Percentiles rank a stretch among this genome's conserved stretches.
Conservation (phyloP, 2,329 filamentous ascomycete species). For the Epicoccum nigrum region DNA sequence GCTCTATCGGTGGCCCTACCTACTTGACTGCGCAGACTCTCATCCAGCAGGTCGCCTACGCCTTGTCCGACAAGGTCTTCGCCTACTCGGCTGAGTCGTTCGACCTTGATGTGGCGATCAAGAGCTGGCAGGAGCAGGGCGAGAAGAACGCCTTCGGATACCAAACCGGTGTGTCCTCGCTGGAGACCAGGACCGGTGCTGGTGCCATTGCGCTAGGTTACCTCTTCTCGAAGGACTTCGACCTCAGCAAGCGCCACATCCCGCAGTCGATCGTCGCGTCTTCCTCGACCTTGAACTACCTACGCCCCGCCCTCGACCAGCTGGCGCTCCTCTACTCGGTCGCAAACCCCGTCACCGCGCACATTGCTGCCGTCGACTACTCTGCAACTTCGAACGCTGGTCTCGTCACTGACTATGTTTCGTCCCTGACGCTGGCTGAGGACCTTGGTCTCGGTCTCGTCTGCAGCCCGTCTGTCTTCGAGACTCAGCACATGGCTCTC, state of each 20-base stretch:
- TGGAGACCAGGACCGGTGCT: constrained; percentile 88
- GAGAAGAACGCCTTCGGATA: constrained; percentile 85
- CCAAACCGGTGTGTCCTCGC: constrained; percentile 74
- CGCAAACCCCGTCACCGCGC: constrained; percentile 89
- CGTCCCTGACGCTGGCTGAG: constrained; percentile 79
- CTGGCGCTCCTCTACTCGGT: constrained; percentile 89
- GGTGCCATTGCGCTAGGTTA: constrained; percentile 93
- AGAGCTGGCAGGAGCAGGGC: constrained; percentile 72
- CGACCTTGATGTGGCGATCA: constrained; percentile 83
- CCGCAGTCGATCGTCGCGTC: constrained; percentile 91
- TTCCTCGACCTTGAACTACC: constrained; percentile 77
- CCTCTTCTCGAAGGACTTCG: constrained; percentile 97
- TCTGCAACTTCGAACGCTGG: constrained; percentile 66
- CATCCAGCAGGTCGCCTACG: constrained; percentile 94
- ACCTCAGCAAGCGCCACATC: constrained; percentile 85
- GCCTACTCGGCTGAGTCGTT: constrained; percentile 95
- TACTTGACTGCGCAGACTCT: constrained; percentile 93
- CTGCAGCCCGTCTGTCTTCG: constrained; percentile 83
- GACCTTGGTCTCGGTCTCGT: constrained; percentile 89
- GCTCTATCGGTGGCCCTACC: constrained; percentile 78
- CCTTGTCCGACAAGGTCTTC: constrained; percentile 95
- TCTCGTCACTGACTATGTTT: constrained; percentile 85
- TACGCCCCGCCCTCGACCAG: constrained; percentile 87
- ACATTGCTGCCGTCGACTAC: constrained; percentile 92
- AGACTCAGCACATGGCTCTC: constrained; percentile 94